A percentile compares a stretch with the other conserved stretches of the same genome.
phyloP scores from a whole-genome alignment of 441 rosid species.

The Biscutella laevigata region DNA sequence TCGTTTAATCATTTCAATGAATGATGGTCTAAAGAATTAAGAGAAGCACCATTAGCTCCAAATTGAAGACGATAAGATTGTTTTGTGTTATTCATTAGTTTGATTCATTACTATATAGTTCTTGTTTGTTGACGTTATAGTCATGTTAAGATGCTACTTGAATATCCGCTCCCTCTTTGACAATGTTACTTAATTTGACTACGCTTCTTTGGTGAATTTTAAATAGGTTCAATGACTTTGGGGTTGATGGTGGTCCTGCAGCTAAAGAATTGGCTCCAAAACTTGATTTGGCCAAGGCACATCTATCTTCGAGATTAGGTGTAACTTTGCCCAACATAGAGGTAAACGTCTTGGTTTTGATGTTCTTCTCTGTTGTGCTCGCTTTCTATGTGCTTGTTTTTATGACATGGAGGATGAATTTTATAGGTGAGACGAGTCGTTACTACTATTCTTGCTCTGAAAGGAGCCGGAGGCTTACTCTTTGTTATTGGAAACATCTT shows the following conservation, averaged over 20 bases:
- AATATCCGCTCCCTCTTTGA: background rate
- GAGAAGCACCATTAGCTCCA: background rate
- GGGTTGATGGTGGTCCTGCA: conserved; percentile 56
- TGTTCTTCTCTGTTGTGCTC: background rate
- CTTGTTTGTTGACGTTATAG: background rate
- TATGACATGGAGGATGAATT: background rate
- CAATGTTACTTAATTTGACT: background rate
- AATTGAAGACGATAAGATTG: background rate
- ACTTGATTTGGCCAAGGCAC: conserved; percentile 33
- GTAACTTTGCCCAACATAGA: conserved; percentile 42
- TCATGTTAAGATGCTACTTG: background rate
- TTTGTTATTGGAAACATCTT: conserved; percentile 57
- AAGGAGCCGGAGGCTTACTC: conserved; percentile 58
- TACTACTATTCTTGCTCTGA: conserved; percentile 36
- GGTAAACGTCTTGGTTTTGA: conserved; percentile 21
- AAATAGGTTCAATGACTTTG: conserved; percentile 55
- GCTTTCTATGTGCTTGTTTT: background rate
- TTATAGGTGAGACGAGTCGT: conserved; percentile 40
- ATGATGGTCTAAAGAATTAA: background rate
- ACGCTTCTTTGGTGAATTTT: background rate
- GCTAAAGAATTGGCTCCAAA: conserved; percentile 46
- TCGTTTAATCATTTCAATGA: background rate
- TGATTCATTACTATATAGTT: too few species aligned
- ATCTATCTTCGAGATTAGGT: conserved; percentile 42
- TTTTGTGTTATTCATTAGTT: background rate